Conservation (phyloP, 2,329 filamentous ascomycete species). For the Nothophoma quercina region DNA sequence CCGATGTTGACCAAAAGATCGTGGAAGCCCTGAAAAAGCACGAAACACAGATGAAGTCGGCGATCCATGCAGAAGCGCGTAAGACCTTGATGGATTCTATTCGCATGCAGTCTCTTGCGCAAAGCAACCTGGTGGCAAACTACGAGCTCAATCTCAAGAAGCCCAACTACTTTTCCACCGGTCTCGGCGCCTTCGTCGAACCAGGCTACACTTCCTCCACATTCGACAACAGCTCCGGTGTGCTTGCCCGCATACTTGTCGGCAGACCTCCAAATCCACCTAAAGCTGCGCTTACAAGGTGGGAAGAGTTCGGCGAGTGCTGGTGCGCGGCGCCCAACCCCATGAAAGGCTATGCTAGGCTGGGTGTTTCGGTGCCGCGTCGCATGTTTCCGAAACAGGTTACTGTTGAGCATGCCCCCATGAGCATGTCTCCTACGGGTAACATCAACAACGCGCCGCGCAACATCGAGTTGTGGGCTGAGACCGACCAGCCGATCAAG, state of each 20-base stretch:
- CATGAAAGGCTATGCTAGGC: slow-evolving; percentile 64
- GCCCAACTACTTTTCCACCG: slow-evolving; percentile 76
- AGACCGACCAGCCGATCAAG: slow-evolving; percentile 37
- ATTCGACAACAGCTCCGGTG: slow-evolving; percentile 26
- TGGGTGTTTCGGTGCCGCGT: slow-evolving; percentile 63
- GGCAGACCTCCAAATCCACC: slow-evolving; percentile 46
- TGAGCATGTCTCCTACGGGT: slow-evolving; percentile 43
- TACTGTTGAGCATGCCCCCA: slow-evolving; percentile 57
- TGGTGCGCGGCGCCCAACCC: slow-evolving; percentile 73
- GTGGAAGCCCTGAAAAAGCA: slow-evolving; percentile 26
- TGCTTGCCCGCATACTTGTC: background rate
- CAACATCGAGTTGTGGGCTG: slow-evolving; percentile 56
- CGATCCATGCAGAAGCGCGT: slow-evolving; percentile 34
- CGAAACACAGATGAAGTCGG: slow-evolving; percentile 25
- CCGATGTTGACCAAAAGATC: slow-evolving; percentile 36
- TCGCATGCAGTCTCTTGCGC: slow-evolving; percentile 41
- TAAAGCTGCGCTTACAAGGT: slow-evolving; percentile 68
- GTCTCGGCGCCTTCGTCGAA: slow-evolving; percentile 72
- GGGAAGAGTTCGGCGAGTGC: slow-evolving; percentile 84
- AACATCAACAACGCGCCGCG: slow-evolving; percentile 53
- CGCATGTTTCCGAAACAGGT: slow-evolving; percentile 50
- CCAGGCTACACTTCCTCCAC: slow-evolving; percentile 65
- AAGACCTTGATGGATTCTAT: slow-evolving; percentile 43
- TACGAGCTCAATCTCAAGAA: slow-evolving; percentile 43
- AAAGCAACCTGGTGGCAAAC: slow-evolving; percentile 42